Conservation (phyloP, 148 eudicot species). For the Talinum fruticosum region DNA sequence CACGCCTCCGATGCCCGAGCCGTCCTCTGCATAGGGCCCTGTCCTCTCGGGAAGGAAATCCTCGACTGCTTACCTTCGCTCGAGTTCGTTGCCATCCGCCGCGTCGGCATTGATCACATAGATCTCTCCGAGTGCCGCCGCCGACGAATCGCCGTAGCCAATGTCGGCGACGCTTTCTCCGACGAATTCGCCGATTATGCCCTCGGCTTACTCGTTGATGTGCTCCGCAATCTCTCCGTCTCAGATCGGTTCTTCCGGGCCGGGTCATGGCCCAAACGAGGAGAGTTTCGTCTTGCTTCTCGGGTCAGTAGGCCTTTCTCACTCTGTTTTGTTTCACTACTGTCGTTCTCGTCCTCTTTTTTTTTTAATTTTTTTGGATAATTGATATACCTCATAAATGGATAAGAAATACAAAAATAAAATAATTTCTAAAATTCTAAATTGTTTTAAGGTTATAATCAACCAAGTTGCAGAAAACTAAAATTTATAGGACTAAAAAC, state of each 20-base stretch:
- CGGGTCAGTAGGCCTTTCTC: conserved; percentile 45
- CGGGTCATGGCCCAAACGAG: conserved; percentile 47
- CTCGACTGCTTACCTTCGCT: conserved; percentile 49
- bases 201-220: conserved; percentile 60
- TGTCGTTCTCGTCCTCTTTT: too few species aligned
- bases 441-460: too few species aligned
- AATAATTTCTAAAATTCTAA: too few species aligned
- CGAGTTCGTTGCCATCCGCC: conserved; percentile 41
- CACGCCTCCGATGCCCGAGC: conserved; percentile 34
- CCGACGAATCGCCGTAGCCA: conserved; percentile 53
- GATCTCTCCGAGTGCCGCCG: conserved; percentile 63
- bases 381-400: too few species aligned
- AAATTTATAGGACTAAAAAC: too few species aligned
- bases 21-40: conserved; percentile 46
- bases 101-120: conserved; percentile 56
- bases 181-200: conserved; percentile 71
- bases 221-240: conserved; percentile 50
- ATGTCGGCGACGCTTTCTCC: conserved; percentile 60
- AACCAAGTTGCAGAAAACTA: too few species aligned
- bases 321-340: too few species aligned
- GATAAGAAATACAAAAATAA: too few species aligned
- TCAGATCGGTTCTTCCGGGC: conserved; percentile 50
- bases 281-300: conserved; percentile 40
- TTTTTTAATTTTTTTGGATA: too few species aligned
- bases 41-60: conserved; percentile 35